Conservation (phyloP, 2,329 filamentous ascomycete genomes). For the Fusarium cicatricum region DNA sequence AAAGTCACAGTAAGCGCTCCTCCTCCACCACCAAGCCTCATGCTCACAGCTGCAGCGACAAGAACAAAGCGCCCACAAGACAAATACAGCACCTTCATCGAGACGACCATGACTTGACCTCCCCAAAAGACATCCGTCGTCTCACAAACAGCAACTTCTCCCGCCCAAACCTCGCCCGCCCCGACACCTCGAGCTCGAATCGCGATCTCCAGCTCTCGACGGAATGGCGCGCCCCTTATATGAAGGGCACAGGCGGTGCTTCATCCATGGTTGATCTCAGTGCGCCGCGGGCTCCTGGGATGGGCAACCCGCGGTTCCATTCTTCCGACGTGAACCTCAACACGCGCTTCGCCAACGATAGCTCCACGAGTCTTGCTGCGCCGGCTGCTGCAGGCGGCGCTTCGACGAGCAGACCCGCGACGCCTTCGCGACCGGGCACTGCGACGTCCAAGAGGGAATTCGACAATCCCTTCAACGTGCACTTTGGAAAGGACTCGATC, state of each 20-base stretch:
- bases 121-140: conserved; percentile 41
- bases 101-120: not conserved
- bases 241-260: conserved; percentile 47
- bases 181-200: conserved; percentile 52
- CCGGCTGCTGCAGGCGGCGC: conserved; percentile 42
- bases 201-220: conserved; percentile 24
- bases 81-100: conserved; percentile 25
- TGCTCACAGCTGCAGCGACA: conserved; percentile 35
- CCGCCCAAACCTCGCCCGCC: conserved; percentile 49
- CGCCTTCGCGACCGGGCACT: conserved; percentile 47
- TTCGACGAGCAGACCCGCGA: conserved; percentile 34
- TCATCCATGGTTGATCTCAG: conserved; percentile 57
- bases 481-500: conserved; percentile 49
- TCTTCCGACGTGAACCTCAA: conserved; percentile 53
- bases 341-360: conserved; percentile 47
- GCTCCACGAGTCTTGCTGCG: conserved; percentile 47
- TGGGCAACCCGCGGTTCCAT: conserved; percentile 41
- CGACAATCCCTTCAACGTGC: conserved; percentile 59
- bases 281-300: conserved; percentile 42
- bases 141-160: conserved; percentile 48
- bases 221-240: conserved; percentile 47
- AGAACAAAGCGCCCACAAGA: conserved; percentile 26
- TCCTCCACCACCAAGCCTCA: not conserved
- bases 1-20: conserved; percentile 56
- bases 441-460: conserved; percentile 49